A percentile compares a stretch with the other conserved stretches of the same genome.
Conservation (phyloP, 768 basidiomycete genomes). For the Kwoniella sp. region DNA sequence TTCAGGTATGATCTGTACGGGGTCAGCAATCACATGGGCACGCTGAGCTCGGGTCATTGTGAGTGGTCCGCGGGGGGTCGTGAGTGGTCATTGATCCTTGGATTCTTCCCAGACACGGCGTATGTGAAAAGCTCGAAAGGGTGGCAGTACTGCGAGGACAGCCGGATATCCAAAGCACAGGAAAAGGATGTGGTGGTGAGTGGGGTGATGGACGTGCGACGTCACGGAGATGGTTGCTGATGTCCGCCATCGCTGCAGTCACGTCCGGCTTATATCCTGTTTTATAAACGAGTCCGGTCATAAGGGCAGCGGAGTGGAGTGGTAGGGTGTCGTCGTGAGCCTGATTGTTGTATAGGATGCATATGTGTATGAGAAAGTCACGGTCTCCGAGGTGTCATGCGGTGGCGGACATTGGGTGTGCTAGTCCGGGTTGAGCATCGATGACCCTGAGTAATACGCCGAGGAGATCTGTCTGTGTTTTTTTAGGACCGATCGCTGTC, state of each 20-base stretch:
- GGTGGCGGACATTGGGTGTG: conserved; percentile 48
- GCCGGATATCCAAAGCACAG: conserved; percentile 69
- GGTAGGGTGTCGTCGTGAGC: too few relatives aligned
- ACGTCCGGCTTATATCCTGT: conserved; percentile 47
- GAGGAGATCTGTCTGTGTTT: too few relatives aligned
- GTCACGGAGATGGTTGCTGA: neutral
- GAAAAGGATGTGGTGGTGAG: conserved; percentile 75
- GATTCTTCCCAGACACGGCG: conserved; percentile 68
- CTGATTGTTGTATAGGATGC: too few relatives aligned
- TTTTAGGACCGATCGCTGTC: too few relatives aligned
- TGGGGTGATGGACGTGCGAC: neutral
- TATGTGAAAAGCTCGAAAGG: conserved; percentile 78
- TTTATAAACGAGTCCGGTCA: too few relatives aligned
- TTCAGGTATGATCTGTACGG: conserved; percentile 91
- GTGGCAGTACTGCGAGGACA: conserved; percentile 94
- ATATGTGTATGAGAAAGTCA: neutral
- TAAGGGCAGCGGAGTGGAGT: too few relatives aligned
- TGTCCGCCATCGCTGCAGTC: conserved; percentile 15
- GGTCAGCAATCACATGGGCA: conserved; percentile 94
- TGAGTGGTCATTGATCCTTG: neutral
- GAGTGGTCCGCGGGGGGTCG: conserved; percentile 48
- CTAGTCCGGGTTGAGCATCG: conserved; percentile 17
- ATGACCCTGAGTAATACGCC: too few relatives aligned
- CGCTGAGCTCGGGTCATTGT: conserved; percentile 94
- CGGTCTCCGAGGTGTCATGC: too few relatives aligned